Evolutionary conservation across 2,329 filamentous ascomycete genomes (phyloP).

Genomic region (Beauveria varroae): DNA sequence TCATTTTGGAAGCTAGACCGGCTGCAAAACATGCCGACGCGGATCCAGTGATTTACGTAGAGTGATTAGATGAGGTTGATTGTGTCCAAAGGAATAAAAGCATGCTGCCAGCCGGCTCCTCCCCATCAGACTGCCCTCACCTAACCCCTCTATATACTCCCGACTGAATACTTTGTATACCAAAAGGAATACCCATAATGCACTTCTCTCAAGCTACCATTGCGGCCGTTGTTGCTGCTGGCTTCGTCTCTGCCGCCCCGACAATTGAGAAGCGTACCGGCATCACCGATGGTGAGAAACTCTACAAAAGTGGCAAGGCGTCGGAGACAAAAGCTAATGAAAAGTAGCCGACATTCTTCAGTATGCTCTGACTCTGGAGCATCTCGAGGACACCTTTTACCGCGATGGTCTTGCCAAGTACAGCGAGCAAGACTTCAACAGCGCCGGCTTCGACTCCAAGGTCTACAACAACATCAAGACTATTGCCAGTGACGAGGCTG

Average conservation of each 20-base stretch:
- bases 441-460: conserved; percentile 47
- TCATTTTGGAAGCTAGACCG: neutral
- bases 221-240: conserved; percentile 12
- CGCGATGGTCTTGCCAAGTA: conserved; percentile 62
- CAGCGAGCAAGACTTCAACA: conserved; percentile 54
- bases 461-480: conserved; percentile 53
- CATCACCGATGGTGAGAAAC: conserved; percentile 14
- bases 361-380: conserved; percentile 61
- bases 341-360: conserved; percentile 11
- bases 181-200: conserved; percentile 6
- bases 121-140: too few species aligned
- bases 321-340: conserved; percentile 9
- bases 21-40: neutral
- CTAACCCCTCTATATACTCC: neutral
- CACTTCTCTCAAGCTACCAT: conserved; percentile 13
- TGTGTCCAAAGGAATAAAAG: neutral
- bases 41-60: neutral
- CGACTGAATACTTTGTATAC: neutral
- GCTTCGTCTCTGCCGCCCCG: conserved; percentile 13
- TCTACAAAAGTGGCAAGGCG: neutral
- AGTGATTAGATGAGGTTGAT: neutral
- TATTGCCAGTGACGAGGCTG: conserved; percentile 55
- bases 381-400: conserved; percentile 69
- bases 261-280: conserved; percentile 13
- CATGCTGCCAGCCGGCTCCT: neutral